Evolutionary conservation across 257 asterid genomes (phyloP), one percentile per base, ranked within the genome.

Genomic region (Parsonsia alboflavescens): DNA sequence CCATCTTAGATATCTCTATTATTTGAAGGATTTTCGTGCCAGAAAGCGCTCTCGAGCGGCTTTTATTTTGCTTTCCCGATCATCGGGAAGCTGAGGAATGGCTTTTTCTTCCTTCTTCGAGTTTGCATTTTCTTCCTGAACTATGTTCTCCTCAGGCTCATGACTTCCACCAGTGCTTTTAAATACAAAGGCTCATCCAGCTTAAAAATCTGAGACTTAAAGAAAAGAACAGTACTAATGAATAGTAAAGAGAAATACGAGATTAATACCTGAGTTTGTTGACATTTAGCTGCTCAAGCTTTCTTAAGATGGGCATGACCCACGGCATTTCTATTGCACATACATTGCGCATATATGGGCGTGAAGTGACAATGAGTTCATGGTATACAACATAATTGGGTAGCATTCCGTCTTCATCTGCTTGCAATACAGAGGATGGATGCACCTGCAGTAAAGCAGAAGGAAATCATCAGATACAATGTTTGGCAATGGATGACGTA

Each of bases 371-470:
- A 21, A 94, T 87, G 22, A 92, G 93, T 78, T 94, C 99, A 57
- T 92, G 98, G 75, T 89, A 92, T 12, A 94, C 83, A 0, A 85
- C 93, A 77, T 90, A 94, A 80, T 88, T 86, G 12, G 99, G 97
- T 71, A 86, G 88, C 93, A 86, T 87, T 72, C 97, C 97, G 36
- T 94, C 96, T 70, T 90, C 99, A 62, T 94, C 98, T 72, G 89
- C 44, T 83, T 83, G 86, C 81, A 92, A 73, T 74, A 87, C 92
- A 39, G 97, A 90, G 71, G 94, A 90, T 41, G 97, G 97, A 78
- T 90, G 98, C 68, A 89, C 98, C 97, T 89, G 79, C 78, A 84
- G 19, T 44, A 48, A 75, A 58, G 54, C 76, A 49, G 6, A 45
- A 33, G 70, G 30, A 16, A 22, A 10, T 73, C 9, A 13, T 56